Percentiles rank a stretch among this genome's conserved stretches.
Evolutionary conservation across 1,284 basidiomycete genomes (phyloP).

Genomic region (Microbotryum intermedium): DNA sequence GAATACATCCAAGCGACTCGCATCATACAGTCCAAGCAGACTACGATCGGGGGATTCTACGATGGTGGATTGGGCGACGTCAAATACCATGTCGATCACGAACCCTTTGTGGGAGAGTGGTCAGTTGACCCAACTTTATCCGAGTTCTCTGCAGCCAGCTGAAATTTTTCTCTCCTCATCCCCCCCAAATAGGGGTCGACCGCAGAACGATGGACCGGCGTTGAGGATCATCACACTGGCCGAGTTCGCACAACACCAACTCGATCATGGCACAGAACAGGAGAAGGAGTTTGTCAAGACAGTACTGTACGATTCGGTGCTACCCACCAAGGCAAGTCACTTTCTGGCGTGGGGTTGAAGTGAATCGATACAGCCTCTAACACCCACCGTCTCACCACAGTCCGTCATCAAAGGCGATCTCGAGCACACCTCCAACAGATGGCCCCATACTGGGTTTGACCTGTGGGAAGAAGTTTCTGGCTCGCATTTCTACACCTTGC

Average conservation of each 20-base stretch:
- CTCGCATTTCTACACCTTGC: conserved; percentile 44
- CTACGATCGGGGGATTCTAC: conserved; percentile 42
- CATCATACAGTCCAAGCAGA: conserved; percentile 40
- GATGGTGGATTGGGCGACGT: conserved; percentile 49
- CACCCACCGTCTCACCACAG: no score
- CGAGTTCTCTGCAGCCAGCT: no score
- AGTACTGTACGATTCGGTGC: conserved; percentile 38
- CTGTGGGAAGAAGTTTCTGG: conserved; percentile 39
- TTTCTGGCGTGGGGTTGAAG: conserved; percentile 12
- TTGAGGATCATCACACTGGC: conserved; percentile 43
- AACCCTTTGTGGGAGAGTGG: conserved; percentile 24
- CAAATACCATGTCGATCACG: conserved; percentile 43
- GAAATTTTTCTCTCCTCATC: no score
- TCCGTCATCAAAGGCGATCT: conserved; percentile 46
- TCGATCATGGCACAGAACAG: conserved; percentile 36
- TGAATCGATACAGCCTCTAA: no score
- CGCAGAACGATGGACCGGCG: conserved; percentile 44
- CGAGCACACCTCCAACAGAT: conserved; percentile 43
- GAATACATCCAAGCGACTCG: conserved; percentile 27
- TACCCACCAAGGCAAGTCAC: conserved; percentile 10
- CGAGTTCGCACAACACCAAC: conserved; percentile 42
- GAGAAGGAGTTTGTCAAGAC: conserved; percentile 38
- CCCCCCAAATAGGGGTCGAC: conserved; percentile 12
- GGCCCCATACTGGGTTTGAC: conserved; percentile 41
- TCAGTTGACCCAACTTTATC: conserved; percentile 28